These are phyloP conservation scores for Begonia loranthoides DNA, from an alignment of 306 rosid genomes.

Conservation along the genomic window DNA sequence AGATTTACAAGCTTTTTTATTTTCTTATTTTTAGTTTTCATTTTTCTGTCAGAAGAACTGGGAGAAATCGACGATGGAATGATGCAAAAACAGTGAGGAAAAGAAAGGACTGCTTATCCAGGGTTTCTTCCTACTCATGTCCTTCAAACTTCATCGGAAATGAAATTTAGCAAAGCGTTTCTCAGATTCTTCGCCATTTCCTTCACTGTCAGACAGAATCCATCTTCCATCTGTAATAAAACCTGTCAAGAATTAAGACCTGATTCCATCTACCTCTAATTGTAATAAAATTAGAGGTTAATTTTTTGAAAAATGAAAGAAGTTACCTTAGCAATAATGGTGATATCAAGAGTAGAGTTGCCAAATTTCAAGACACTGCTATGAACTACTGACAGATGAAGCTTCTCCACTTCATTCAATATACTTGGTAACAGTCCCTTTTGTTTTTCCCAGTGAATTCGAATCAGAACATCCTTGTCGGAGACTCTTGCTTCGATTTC, in stretches of 20 bases:
- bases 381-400: conserved; percentile 46
- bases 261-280: background rate
- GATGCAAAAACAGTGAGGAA: too few species aligned
- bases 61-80: too few species aligned
- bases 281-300: too few species aligned
- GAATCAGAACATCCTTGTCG: conserved; percentile 63
- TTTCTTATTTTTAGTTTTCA: too few species aligned
- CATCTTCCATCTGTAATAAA: conserved; percentile 54
- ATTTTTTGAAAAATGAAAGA: background rate
- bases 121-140: too few species aligned
- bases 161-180: conserved; percentile 15
- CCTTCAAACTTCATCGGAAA: too few species aligned
- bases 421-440: conserved; percentile 53
- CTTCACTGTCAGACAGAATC: conserved; percentile 50
- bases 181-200: conserved; percentile 64
- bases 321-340: conserved; percentile 74
- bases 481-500: conserved; percentile 81
- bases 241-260: background rate
- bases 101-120: too few species aligned
- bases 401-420: conserved; percentile 55
- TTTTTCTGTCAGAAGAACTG: too few species aligned
- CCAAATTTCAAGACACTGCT: conserved; percentile 75
- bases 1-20: too few species aligned
- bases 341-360: conserved; percentile 58
- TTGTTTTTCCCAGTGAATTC: conserved; percentile 77